Evolutionary conservation across 495 filamentous ascomycete genomes (phyloP), one percentile per base, ranked within the genome.

Genomic region (Lophiotrema nucula): DNA sequence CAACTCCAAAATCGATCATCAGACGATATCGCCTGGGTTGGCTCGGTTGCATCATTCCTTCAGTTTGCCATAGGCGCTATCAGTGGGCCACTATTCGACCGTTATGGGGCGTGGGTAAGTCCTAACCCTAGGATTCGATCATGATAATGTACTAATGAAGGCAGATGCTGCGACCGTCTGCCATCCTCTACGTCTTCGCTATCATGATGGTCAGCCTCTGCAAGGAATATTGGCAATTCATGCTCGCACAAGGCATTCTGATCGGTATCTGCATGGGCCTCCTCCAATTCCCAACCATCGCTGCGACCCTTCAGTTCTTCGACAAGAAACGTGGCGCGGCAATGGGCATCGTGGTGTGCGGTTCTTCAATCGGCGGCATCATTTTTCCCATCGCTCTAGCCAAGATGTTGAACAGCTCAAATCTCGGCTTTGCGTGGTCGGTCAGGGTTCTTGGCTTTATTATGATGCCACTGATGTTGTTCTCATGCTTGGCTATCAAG

Each of bases 21-120:
- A 24, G 82, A 79, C 35, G 69, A 77, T 3, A 74, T 87, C 22
- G 75, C 82, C 42, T 87, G 83, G 84, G 76, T 88, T 13, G 82
- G 82, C 1, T 81, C 83, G 1, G 55, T 84, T 0, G 61, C 69
- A 8, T 52, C 68, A 1, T 83, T 81, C 58, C 53, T 79, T 25
- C 68, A 75, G 26, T 82, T 83, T 58, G 57, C 68, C n/a, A 51
- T 62, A 13, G 80, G 78, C 21, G 58, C 68, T 4, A 44, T 81
- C 22, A 68, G 71, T 0, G 80, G 81, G 2, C 78, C 79, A 0
- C 46, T 83, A 13, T 79, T 81, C 56, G 80, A 83, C 62, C 74
- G 76, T 27, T 77, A 67, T 66, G 79, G 80, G 16, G 65, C 70
- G 35, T 68, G 67, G 71, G 75, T 77, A 67, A 26, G 35, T 46